These are phyloP conservation scores for Cenchrus purpureus DNA, from an alignment of 176 grass and related monocot species.

Conservation along the genomic window DNA sequence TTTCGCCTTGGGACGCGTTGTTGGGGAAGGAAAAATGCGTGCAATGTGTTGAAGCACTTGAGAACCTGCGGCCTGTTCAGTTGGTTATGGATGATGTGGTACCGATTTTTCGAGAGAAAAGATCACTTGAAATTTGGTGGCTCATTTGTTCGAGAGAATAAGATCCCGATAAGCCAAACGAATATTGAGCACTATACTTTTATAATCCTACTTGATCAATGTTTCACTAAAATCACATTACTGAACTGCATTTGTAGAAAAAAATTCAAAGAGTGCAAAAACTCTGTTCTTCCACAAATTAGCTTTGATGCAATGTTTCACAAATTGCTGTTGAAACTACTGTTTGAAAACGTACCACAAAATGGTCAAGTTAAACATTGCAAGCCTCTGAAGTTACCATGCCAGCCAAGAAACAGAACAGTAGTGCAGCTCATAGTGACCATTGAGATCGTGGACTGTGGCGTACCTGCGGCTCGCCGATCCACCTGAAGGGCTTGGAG, in stretches of 20 bases:
- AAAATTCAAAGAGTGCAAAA: not conserved
- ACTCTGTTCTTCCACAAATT: not conserved
- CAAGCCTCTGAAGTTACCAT: not conserved
- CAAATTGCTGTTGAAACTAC: slow-evolving; percentile 4
- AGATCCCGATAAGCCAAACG: too few relatives aligned
- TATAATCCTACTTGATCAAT: not conserved
- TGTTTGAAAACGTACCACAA: not conserved
- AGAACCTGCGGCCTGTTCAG: not conserved
- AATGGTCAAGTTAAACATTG: not conserved
- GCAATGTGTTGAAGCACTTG: not conserved
- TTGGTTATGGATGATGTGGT: too few relatives aligned
- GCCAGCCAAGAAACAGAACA: not conserved
- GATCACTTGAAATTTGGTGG: too few relatives aligned
- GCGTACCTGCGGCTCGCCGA: slow-evolving; percentile 83
- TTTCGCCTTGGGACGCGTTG: not conserved
- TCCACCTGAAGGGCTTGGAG: slow-evolving; percentile 75
- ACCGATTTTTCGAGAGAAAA: too few relatives aligned
- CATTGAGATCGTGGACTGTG: not conserved
- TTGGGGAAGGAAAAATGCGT: not conserved
- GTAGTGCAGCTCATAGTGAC: not conserved
- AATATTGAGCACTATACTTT: not conserved
- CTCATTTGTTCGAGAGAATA: too few relatives aligned
- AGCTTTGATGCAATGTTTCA: not conserved
- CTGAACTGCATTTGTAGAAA: not conserved
- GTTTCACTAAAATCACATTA: not conserved